A percentile compares a stretch with the other conserved stretches of the same genome.
Evolutionary conservation across 805 yeast genomes (phyloP).

Genomic region (Metschnikowia kofuensis): DNA sequence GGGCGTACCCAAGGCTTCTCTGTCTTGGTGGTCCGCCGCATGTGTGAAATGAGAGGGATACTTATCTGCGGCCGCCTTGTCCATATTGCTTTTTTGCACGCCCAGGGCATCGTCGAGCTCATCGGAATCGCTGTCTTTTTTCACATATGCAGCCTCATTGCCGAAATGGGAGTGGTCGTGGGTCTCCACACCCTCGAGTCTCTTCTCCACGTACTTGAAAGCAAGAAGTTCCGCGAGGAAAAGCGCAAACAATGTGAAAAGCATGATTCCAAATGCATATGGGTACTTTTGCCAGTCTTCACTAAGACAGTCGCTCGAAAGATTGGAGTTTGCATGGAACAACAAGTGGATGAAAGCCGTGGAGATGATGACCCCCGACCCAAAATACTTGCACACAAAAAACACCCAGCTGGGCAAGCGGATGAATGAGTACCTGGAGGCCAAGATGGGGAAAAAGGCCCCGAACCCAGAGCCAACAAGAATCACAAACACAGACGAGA

Average conservation of each 20-base stretch:
- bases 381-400: slow-evolving; percentile 70
- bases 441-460: slow-evolving; percentile 58
- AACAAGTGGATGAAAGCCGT: slow-evolving; percentile 77
- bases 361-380: slow-evolving; percentile 81
- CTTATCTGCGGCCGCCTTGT: slow-evolving; percentile 15
- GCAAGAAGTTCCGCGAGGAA: slow-evolving; percentile 53
- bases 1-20: slow-evolving; percentile 38
- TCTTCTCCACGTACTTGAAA: slow-evolving; percentile 42
- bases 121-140: slow-evolving; percentile 15
- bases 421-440: slow-evolving; percentile 57
- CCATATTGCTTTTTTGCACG: slow-evolving; percentile 10
- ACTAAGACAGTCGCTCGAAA: slow-evolving; percentile 58
- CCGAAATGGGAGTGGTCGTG: slow-evolving; percentile 60
- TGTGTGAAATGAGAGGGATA: slow-evolving; percentile 44
- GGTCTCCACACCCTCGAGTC: slow-evolving; percentile 22
- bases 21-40: slow-evolving; percentile 43
- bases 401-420: slow-evolving; percentile 63
- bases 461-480: slow-evolving; percentile 53
- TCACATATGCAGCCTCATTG: slow-evolving; percentile 30
- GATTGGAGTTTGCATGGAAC: slow-evolving; percentile 62
- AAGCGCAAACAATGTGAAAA: slow-evolving; percentile 48
- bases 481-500: slow-evolving; percentile 64
- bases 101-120: slow-evolving; percentile 12
- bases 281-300: slow-evolving; percentile 54
- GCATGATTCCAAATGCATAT: slow-evolving; percentile 51